Conservation (phyloP, 179 eudicot species). For the Camellia oleifera region DNA sequence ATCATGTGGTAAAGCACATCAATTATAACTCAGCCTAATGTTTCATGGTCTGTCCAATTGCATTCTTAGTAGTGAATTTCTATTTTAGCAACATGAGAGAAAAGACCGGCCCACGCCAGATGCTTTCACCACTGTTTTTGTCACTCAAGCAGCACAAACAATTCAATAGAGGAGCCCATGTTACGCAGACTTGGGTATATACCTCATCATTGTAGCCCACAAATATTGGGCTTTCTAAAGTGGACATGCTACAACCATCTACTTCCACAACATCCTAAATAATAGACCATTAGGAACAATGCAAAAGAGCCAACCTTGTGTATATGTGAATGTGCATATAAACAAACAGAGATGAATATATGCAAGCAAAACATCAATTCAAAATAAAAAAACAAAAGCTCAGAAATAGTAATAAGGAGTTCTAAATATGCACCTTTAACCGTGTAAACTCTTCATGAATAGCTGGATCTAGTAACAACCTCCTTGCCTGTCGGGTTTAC, state of each 20-base stretch:
- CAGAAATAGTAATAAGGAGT: neutral
- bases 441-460: conserved; percentile 97
- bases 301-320: neutral
- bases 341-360: neutral
- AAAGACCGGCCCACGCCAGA: no score
- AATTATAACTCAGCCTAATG: no score
- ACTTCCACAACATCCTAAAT: neutral
- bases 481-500: conserved; percentile 64
- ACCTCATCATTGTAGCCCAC: neutral
- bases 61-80: no score
- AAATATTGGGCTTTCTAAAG: neutral
- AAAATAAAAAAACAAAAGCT: neutral
- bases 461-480: conserved; percentile 91
- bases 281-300: neutral
- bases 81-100: no score
- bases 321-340: neutral
- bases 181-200: neutral
- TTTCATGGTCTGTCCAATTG: no score
- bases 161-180: no score
- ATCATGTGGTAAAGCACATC: no score
- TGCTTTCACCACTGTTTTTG: no score
- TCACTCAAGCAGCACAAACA: no score
- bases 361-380: conserved; percentile 13
- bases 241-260: no score
- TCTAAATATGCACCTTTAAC: conserved; percentile 56